phyloP scores from a whole-genome alignment of 176 grass and related monocot species.

The Phragmites australis region DNA sequence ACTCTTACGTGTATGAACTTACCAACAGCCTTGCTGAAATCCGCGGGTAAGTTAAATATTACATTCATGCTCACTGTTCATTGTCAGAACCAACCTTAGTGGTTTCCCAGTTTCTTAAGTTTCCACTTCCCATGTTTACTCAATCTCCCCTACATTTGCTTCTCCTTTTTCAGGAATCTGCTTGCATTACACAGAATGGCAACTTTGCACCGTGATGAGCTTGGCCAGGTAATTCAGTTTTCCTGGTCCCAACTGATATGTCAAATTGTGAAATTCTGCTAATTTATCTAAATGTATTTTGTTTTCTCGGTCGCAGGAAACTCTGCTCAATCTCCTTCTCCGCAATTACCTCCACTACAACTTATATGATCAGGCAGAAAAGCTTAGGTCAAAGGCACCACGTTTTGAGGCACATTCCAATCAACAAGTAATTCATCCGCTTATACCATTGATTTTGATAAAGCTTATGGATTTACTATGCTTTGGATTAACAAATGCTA shows the following conservation, averaged over 20 bases:
- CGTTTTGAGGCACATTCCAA: slow-evolving; percentile 95
- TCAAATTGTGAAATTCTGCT: neutral
- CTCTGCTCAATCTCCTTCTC: slow-evolving; percentile 91
- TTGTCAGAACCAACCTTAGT: neutral
- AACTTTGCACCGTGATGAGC: slow-evolving; percentile 73
- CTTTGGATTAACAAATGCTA: neutral
- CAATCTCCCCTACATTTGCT: neutral
- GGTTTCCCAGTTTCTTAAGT: neutral
- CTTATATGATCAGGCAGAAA: slow-evolving; percentile 90
- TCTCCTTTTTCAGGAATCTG: slow-evolving; percentile 51
- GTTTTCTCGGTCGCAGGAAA: slow-evolving; percentile 57
- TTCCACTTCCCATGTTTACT: neutral
- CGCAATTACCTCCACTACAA: slow-evolving; percentile 98
- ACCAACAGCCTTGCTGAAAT: slow-evolving; percentile 88
- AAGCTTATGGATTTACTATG: neutral
- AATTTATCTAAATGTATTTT: neutral
- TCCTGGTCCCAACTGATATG: neutral
- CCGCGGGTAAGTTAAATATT: slow-evolving; percentile 61
- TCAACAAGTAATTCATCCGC: slow-evolving; percentile 58
- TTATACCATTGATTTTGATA: neutral
- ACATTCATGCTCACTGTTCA: neutral
- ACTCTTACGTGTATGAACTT: slow-evolving; percentile 75
- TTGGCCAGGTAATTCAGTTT: slow-evolving; percentile 70
- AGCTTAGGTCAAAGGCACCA: slow-evolving; percentile 90
- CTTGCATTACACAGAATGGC: slow-evolving; percentile 87